Percentiles rank a stretch among this genome's conserved stretches.
These are phyloP conservation scores for Persicaria tinctoria DNA, from an alignment of 148 eudicot genomes.

Conservation along the genomic window DNA sequence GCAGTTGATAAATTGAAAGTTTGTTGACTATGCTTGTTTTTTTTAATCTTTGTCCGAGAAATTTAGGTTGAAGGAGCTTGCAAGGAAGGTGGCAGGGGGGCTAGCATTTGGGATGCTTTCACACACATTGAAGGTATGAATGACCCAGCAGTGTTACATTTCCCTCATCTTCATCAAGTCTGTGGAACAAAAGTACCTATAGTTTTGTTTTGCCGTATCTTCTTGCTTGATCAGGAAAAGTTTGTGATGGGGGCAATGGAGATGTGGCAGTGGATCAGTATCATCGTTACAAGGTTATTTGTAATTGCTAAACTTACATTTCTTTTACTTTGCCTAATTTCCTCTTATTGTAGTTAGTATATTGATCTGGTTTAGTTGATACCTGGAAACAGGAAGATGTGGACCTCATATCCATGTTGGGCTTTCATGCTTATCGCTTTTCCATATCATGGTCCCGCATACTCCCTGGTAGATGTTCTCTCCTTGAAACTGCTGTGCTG, in stretches of 20 bases:
- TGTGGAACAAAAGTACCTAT: not conserved
- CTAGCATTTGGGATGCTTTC: conserved; percentile 69
- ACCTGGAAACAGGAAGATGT: conserved; percentile 60
- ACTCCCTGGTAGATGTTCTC: conserved; percentile 46
- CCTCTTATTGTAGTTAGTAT: not conserved
- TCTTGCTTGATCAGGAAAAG: conserved; percentile 31
- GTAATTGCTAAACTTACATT: conserved; percentile 6
- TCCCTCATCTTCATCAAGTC: not conserved
- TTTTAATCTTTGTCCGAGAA: not conserved
- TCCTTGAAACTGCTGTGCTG: not conserved
- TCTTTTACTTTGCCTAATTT: not conserved
- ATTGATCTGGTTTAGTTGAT: not conserved
- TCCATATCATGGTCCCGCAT: conserved; percentile 85
- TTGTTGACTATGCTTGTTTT: not conserved
- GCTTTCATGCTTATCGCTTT: conserved; percentile 70
- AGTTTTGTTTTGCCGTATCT: not conserved
- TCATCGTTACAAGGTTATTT: conserved; percentile 69
- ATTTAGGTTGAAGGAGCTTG: conserved; percentile 56
- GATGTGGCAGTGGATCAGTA: conserved; percentile 80
- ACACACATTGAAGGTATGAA: conserved; percentile 36
- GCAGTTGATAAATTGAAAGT: not conserved
- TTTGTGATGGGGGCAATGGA: conserved; percentile 60
- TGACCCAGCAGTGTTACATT: not conserved
- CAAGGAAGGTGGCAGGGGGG: conserved; percentile 56
- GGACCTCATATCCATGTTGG: conserved; percentile 59